phyloP scores from a whole-genome alignment of 2,329 filamentous ascomycete species.

The Venturia pyrina region DNA sequence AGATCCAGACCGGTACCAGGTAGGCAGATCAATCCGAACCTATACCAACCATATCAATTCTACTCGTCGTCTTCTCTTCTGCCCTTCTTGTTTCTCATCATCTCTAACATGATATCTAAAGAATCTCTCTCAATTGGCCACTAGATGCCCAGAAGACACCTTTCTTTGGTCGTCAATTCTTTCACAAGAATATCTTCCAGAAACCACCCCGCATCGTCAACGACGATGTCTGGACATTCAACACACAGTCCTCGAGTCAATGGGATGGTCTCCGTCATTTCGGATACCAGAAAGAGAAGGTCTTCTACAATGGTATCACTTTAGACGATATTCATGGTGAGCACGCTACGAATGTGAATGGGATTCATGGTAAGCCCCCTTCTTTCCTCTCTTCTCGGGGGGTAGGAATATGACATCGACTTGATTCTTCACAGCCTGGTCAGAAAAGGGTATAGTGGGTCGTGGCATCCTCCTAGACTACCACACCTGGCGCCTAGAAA shows the following conservation, averaged over 20 bases:
- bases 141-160: constrained; percentile 48
- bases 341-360: constrained; percentile 15
- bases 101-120: not conserved
- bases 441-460: constrained; percentile 45
- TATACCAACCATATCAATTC: not conserved
- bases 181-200: constrained; percentile 43
- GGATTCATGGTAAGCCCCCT: constrained; percentile 14
- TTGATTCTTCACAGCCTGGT: constrained; percentile 31
- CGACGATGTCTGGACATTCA: constrained; percentile 51
- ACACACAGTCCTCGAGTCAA: constrained; percentile 48
- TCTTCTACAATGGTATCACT: constrained; percentile 23
- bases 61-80: too few species aligned
- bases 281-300: constrained; percentile 16
- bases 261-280: constrained; percentile 48
- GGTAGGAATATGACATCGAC: not conserved
- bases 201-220: constrained; percentile 46
- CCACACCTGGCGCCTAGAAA: constrained; percentile 32
- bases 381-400: not conserved
- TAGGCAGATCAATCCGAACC: constrained; percentile 15
- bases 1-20: constrained; percentile 45
- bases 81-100: not conserved
- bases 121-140: constrained; percentile 46
- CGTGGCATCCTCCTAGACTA: constrained; percentile 46
- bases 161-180: constrained; percentile 46
- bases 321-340: constrained; percentile 20